Evolutionary conservation across 768 basidiomycete species (phyloP).

Genomic region (Suillus bovinus): DNA sequence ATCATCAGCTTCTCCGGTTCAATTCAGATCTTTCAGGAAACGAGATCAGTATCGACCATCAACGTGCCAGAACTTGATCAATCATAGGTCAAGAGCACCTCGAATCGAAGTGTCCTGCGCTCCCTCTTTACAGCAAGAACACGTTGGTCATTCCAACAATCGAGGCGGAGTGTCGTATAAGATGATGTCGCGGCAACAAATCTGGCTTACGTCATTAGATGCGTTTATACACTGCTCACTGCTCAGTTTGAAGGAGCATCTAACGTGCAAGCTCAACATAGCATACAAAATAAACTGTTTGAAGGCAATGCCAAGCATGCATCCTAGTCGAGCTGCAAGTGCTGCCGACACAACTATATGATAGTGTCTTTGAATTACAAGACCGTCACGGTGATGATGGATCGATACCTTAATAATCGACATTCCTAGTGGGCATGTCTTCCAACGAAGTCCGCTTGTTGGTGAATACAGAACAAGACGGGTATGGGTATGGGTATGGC

Average conservation of each 20-base stretch:
- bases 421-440: background rate
- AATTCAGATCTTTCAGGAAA: background rate
- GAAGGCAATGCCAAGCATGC: too few species aligned
- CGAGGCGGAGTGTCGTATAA: background rate
- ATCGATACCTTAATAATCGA: background rate
- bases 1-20: background rate
- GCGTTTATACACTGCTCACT: background rate
- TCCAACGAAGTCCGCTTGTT: background rate
- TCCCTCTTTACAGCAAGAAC: too few species aligned
- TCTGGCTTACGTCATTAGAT: background rate
- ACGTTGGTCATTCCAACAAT: too few species aligned
- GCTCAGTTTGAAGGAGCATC: background rate
- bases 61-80: background rate
- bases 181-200: background rate
- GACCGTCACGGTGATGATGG: too few species aligned
- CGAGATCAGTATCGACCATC: background rate
- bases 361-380: background rate
- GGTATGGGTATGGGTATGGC: background rate
- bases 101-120: too few species aligned
- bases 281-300: background rate
- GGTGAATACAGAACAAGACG: background rate
- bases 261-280: background rate
- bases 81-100: conserved; percentile 1
- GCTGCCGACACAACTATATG: background rate
- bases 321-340: background rate